Evolutionary conservation across 768 basidiomycete genomes (phyloP), one percentile per base, ranked within the genome.

Genomic region (Trametes punicea): DNA sequence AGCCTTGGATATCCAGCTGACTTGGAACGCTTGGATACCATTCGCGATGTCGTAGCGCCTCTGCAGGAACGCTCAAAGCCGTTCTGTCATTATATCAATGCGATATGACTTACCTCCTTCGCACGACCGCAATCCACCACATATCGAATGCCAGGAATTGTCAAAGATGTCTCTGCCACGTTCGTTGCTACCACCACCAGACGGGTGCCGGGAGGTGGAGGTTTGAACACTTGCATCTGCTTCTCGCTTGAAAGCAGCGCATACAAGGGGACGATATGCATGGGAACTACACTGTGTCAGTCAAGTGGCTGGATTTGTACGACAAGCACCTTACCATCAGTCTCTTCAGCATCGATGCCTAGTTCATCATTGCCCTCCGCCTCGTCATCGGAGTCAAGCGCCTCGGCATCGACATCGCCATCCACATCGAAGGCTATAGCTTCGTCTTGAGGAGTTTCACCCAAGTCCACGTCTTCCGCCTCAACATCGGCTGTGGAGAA

Each of bases 51-150:
- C 94, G 69, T 91, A 95, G 57, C 85, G 84, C 47, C 97, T 82
- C 91, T 94, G 65, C 4, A 57, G 26, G 2, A 16, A 21, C 36
- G 36, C 39, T 61, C 27, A 62, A 47, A 49, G 33, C 13, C 10
- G 16, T 31, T 18, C 20, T 64, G 59, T 41, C 39, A 40, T 4
- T 6, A 2, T 46, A 45, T 36, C 38, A 7, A 16, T 6, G 21
- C 8, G 39, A 29, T 27, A 50, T 66, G 25, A 41, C 56, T 34
- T 62, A 90, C 92, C 79, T 98, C 93, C 73, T 99, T 98, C 4
- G 90, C 93, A 61, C 95, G 81, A 4, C 96, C 96, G 64, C 89
- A 89, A 68, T 99, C 96, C 26, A 99, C 84, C n/a, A 99, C 96
- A 71, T 99, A 99, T 15, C 91, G 88, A 64, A 99, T 95, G 6